These are phyloP conservation scores for Mycena belliarum DNA, from an alignment of 768 basidiomycete genomes.

Conservation along the genomic window DNA sequence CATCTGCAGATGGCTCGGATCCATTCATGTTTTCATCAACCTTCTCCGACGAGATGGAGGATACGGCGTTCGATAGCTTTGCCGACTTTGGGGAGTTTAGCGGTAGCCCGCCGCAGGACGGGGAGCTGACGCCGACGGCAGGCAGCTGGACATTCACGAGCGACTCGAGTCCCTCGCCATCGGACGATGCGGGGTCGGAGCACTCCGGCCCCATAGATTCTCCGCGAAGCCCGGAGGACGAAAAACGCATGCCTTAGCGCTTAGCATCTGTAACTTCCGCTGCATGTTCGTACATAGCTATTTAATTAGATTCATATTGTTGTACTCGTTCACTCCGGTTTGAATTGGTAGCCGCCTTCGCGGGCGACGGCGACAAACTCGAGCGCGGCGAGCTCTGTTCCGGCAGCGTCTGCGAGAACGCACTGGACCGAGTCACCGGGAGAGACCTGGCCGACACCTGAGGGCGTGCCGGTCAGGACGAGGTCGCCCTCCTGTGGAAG, in stretches of 20 bases:
- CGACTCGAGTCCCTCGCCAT: constrained; percentile 28
- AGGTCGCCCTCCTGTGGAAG: constrained; percentile 80
- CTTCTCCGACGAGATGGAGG: constrained; percentile 64
- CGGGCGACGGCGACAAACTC: constrained; percentile 67
- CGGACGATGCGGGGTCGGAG: constrained; percentile 31
- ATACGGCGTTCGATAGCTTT: constrained; percentile 64
- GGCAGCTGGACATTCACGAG: constrained; percentile 74
- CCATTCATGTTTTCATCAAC: constrained; percentile 62
- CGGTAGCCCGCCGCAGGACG: constrained; percentile 29
- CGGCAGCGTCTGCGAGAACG: constrained; percentile 54
- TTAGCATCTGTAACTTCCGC: too few relatives aligned
- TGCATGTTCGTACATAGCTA: not conserved
- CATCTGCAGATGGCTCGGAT: constrained; percentile 47
- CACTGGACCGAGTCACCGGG: constrained; percentile 84
- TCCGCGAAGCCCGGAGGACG: constrained; percentile 8
- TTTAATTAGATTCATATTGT: constrained; percentile 5
- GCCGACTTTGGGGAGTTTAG: constrained; percentile 74
- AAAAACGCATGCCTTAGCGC: constrained; percentile 19
- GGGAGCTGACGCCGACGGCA: constrained; percentile 60
- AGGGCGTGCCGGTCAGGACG: constrained; percentile 90
- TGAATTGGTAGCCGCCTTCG: constrained; percentile 59
- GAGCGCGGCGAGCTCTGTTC: constrained; percentile 60
- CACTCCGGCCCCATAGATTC: constrained; percentile 10
- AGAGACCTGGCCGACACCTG: constrained; percentile 79
- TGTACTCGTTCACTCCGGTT: constrained; percentile 10